Percentiles rank a stretch among this genome's conserved stretches.
These are phyloP conservation scores for Aspergillus spinulosporus DNA, from an alignment of 2,329 filamentous ascomycete species.

Conservation along the genomic window DNA sequence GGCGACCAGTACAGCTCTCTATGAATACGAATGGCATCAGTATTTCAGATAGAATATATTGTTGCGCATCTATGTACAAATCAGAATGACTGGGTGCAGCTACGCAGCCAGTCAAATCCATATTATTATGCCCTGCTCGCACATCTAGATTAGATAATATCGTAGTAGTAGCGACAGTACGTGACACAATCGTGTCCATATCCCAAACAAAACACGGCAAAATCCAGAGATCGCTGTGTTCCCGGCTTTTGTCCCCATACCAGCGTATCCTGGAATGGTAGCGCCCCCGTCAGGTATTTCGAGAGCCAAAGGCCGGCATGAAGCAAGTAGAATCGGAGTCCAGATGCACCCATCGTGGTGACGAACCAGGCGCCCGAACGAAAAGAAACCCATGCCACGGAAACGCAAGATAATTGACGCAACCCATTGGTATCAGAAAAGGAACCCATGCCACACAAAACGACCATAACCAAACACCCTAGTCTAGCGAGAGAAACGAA, in stretches of 20 bases:
- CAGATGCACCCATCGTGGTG: conserved; percentile 1
- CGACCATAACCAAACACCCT: conserved; percentile 30
- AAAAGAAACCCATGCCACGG: conserved; percentile 15
- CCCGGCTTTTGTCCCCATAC: conserved; percentile 21
- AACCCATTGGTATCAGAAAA: conserved; percentile 28
- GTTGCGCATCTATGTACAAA: conserved; percentile 10
- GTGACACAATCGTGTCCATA: conserved; percentile 23
- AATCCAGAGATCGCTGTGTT: conserved; percentile 15
- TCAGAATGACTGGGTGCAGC: background rate
- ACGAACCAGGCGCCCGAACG: conserved; percentile 6
- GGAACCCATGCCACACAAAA: conserved; percentile 24
- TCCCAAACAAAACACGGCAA: conserved; percentile 11
- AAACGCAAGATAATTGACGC: conserved; percentile 22
- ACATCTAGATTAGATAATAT: conserved; percentile 26
- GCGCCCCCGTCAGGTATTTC: conserved; percentile 12
- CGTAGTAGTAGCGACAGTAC: conserved; percentile 26
- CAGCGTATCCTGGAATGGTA: conserved; percentile 5
- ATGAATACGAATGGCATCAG: background rate
- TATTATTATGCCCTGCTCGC: conserved; percentile 12
- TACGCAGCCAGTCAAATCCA: background rate
- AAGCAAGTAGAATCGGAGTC: background rate
- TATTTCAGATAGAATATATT: conserved; percentile 4
- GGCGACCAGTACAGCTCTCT: background rate
- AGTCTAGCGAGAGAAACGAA: conserved; percentile 41
- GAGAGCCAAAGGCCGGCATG: conserved; percentile 2